Conservation (phyloP, 2,329 filamentous ascomycete species). For the Blastomyces silverae region DNA sequence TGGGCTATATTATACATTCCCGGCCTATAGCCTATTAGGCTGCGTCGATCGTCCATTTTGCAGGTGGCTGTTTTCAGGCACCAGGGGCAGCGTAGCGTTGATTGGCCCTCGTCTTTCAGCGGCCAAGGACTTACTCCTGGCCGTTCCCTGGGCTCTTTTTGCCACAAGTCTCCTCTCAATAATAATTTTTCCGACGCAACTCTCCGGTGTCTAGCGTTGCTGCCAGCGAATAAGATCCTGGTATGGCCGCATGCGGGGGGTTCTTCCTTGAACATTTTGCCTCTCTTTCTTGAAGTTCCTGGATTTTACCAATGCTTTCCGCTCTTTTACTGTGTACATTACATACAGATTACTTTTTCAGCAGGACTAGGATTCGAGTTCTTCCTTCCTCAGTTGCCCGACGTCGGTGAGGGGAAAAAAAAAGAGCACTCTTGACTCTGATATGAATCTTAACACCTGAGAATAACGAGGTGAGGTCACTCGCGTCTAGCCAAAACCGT, state of each 20-base stretch:
- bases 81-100: constrained; percentile 8
- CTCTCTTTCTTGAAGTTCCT: neutral
- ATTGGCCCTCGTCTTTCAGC: constrained; percentile 5
- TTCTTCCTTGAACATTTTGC: neutral
- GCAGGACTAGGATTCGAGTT: neutral
- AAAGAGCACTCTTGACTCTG: too few relatives aligned
- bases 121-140: neutral
- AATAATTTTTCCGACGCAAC: neutral
- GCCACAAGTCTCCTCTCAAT: neutral
- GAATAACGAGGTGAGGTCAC: too few relatives aligned
- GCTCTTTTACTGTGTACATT: too few relatives aligned
- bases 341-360: neutral
- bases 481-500: too few relatives aligned
- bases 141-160: neutral
- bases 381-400: too few relatives aligned
- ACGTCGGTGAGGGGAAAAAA: too few relatives aligned
- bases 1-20: neutral
- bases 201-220: neutral
- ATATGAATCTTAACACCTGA: too few relatives aligned
- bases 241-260: neutral
- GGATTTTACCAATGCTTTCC: neutral
- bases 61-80: constrained; percentile 11
- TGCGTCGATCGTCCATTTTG: neutral
- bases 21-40: too few relatives aligned
- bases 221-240: neutral